Base-by-base conservation (phyloP, 306 rosid genomes). In the Gleditsia sinensis region DNA sequence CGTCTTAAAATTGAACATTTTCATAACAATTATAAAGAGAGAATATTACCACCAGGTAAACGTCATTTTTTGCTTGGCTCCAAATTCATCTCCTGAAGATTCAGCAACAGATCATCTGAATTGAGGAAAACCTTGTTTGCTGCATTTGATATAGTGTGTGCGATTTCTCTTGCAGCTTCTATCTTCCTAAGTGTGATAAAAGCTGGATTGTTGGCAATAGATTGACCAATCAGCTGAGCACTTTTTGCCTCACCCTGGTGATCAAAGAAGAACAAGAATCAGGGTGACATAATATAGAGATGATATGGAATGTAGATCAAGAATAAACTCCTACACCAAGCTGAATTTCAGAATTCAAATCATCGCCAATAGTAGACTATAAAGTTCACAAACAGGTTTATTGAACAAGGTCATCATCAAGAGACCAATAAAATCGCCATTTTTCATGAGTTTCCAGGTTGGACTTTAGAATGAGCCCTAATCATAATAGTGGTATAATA, bases 151-250 rank as follows among this genome's bases (percentile, higher is more conserved):
- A 94, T 82, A 2, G 86, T 81, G 0, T 76, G 86, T 4, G 97
- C 97, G 3, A 89, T 94, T 50, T 88, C 98, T 83, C 98, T 89
- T 13, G 91, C 90, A 71, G 97, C 98, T 90, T 94, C 97, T 33
- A 94, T 91, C 85, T 88, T 91, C 90, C 97, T 88, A 17, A 89
- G 78, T 46, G 89, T 83, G 81, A 86, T 88, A 72, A 94, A 89
- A 23, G 97, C 92, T 25, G 97, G 91, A 75, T 94, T 94, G 20
- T 85, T 89, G 75, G 98, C 88, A 54, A 89, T 90, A 36, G 97
- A 92, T 86, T 85, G 78, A 46, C 97, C 96, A 32, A 91, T 91
- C 81, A 91, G 87, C 72, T 85, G 81, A 27, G 94, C 98, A 89
- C 96, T 89, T 45, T 68, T 85, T 45, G 97, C 97, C 72, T 91